Evolutionary conservation across 23 red algal species (phyloP), one percentile per base, ranked within the genome.

Genomic region (Gracilaria caudata): DNA sequence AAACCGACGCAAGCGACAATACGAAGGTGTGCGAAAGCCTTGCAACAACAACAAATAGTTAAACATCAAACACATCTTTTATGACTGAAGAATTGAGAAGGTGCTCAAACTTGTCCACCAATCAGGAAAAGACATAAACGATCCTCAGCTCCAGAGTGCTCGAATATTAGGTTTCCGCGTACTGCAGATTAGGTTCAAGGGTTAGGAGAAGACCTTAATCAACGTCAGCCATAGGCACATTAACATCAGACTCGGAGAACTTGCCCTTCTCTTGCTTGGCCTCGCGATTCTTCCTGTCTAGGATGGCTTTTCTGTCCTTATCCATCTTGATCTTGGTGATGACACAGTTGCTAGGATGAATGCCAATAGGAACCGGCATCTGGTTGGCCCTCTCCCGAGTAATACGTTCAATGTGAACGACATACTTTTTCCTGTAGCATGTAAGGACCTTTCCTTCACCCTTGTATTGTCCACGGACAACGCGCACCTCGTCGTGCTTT

Each of bases 281-380:
- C 51, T 91, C 83, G 51, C 97, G 72, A 63, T 95, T 91, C 84
- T 99, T 99, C 77, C 92, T 91, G 53, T 99, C 93, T 23, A 99
- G 73, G 28, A 95, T 78, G 12, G 88, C 97, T 71, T 94, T 86
- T 59, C 97, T 77, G 80, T 95, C 83, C 57, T 87, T 86, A 41
- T 95, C 86, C 85, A 99, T 84, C 78, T 95, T 95, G 41, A 99
- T 64, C 90, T 94, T 94, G 13, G 90, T 93, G 63, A 99, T 99
- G 43, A 88, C 85, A 9, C 92, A 87, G 78, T 99, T 99, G 76
- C 87, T 93, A n/a, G 97, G 97, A 64, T 95, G 92, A 64, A 99
- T 95, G 25, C 92, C 92, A 49, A 98, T 82, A 33, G 88, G 86
- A 32, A 94, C 96, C 21, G 89, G 78, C 92, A 78, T 80, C 43